A percentile compares a stretch with the other conserved stretches of the same genome.
phyloP scores from a whole-genome alignment of 2,329 filamentous ascomycete species.

The Zymoseptoria ardabiliae region DNA sequence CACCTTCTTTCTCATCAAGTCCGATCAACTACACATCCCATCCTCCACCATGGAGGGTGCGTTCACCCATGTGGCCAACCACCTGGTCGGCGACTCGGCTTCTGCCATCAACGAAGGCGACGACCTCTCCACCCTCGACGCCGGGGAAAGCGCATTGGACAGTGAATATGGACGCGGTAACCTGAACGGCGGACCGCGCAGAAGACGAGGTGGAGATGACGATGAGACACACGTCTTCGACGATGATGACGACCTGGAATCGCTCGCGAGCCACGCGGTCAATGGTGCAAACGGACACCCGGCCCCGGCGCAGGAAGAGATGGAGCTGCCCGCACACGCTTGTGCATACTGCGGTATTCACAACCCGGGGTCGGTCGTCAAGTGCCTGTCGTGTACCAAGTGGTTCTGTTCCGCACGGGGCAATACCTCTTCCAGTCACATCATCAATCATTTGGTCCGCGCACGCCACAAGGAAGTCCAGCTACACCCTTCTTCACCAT shows the following conservation, averaged over 20 bases:
- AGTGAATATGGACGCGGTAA: slow-evolving; percentile 50
- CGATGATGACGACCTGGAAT: slow-evolving; percentile 58
- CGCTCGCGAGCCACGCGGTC: slow-evolving; percentile 71
- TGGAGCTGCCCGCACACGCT: slow-evolving; percentile 82
- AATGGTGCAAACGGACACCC: slow-evolving; percentile 61
- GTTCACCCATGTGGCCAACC: slow-evolving; percentile 82
- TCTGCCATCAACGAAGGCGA: slow-evolving; percentile 81
- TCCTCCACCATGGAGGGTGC: slow-evolving; percentile 64
- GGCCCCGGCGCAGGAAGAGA: slow-evolving; percentile 61
- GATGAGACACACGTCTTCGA: slow-evolving; percentile 78
- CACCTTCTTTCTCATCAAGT: neutral
- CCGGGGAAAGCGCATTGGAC: slow-evolving; percentile 73
- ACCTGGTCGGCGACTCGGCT: slow-evolving; percentile 74
- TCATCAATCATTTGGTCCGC: slow-evolving; percentile 95
- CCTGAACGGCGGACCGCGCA: slow-evolving; percentile 52
- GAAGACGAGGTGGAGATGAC: slow-evolving; percentile 77
- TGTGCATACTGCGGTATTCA: slow-evolving; percentile 98
- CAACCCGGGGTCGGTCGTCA: slow-evolving; percentile 89
- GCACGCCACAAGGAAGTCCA: slow-evolving; percentile 98
- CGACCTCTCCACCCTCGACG: slow-evolving; percentile 45
- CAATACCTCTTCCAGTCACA: slow-evolving; percentile 93
- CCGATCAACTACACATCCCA: neutral
- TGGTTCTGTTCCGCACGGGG: slow-evolving; percentile 99
- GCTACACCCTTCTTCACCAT: slow-evolving; percentile 82
- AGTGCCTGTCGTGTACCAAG: slow-evolving; percentile 90